Base-by-base conservation (phyloP, 2,329 filamentous ascomycete genomes). In the Fusarium acutatum region DNA sequence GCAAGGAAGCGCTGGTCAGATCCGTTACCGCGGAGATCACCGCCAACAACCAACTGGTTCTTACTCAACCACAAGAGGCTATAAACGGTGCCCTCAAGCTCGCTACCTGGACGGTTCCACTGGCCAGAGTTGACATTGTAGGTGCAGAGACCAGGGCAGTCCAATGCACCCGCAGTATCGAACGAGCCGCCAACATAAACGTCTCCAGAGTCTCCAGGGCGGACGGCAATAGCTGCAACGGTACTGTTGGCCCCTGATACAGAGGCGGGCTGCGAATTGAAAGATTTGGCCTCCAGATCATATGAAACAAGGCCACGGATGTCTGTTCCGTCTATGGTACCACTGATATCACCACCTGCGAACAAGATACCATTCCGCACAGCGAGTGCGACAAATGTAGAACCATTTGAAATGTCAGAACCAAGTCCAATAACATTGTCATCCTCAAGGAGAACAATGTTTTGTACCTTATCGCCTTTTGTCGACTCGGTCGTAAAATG, bases 141-240 rank as follows among this genome's bases (percentile, higher is more conserved):
- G 67, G 92, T 86, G 82, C 96, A 99, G 30, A 99, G 89, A 52
- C 90, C 91, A 7, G 92, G 91, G 80, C 96, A 99, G 46, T 90
- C 91, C 35, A 98, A 88, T 9, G 92, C 92, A 34, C 96, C 96
- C 24, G 95, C 96, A 37, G 89, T 90, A n/a, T 90, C 86, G 79
- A 98, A 99, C 15, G 89, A 90, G 37, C 96, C 96, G 41, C 93
- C 96, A 37, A 99, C 93, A 79, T 93, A 99, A 18, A 99, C 87
- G 57, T 96, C 90, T 4, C 88, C 86, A 24, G 90, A 91, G 61
- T 88, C 88, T 20, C 60, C 67, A 1, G 94, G 93, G 62, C 92
- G 92, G 14, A 91, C 86, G 17, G 90, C 88, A 75, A 99, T 94
- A 34, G 93, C 86, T 65, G 94, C 92, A 46, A 98, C 95, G 6